These are phyloP conservation scores for Globisporangium abappressorium DNA, from an alignment of 352 stramenopile genomes.

Conservation along the genomic window DNA sequence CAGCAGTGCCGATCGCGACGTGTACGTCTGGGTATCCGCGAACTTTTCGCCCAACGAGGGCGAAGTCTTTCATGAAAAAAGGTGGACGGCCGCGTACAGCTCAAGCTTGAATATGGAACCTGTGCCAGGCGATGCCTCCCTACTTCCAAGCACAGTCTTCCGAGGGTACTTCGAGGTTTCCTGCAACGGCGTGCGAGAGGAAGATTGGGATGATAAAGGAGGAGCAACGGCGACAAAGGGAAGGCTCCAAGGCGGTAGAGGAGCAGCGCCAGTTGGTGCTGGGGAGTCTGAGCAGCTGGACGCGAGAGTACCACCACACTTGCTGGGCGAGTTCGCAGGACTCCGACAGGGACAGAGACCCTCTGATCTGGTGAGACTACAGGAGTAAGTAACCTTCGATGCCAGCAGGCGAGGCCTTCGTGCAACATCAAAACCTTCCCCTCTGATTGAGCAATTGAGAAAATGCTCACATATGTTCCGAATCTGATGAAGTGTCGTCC, in stretches of 20 bases:
- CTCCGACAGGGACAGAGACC: background rate
- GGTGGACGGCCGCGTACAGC: constrained; percentile 9
- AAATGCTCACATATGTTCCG: no score
- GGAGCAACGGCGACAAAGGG: no score
- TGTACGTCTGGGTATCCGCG: constrained; percentile 6
- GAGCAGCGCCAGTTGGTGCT: constrained; percentile 6
- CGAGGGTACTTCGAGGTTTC: constrained; percentile 8
- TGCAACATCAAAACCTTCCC: no score
- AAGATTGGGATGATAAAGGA: no score
- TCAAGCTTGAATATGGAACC: background rate
- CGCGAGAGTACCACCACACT: constrained; percentile 14
- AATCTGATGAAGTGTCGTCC: no score
- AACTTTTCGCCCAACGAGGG: background rate
- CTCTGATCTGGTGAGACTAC: background rate
- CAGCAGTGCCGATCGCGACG: background rate
- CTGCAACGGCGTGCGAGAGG: background rate
- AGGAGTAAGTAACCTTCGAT: no score
- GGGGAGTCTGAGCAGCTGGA: background rate
- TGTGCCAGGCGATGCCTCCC: no score
- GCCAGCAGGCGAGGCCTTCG: no score
- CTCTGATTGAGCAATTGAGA: no score
- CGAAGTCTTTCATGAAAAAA: constrained; percentile 7
- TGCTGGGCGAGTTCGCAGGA: constrained; percentile 1
- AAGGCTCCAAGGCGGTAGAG: no score
- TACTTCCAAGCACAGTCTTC: background rate